A percentile compares a stretch with the other conserved stretches of the same genome.
Evolutionary conservation across 139 green algal genomes (phyloP).

Genomic region (Eudorina sp.): DNA sequence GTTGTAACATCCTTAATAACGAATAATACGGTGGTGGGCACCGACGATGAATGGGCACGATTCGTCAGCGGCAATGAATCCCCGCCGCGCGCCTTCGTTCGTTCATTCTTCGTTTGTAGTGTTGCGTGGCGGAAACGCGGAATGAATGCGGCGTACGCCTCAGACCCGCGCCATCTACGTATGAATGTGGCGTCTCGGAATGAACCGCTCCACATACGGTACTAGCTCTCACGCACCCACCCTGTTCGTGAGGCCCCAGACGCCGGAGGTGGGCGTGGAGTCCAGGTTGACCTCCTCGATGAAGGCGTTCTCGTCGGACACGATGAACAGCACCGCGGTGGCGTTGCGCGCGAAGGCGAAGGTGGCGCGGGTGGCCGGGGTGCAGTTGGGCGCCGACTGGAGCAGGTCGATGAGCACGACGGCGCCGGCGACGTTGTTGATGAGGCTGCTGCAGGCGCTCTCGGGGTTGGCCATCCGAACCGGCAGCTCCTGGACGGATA

Average conservation of each 20-base stretch:
- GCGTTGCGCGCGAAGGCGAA: neutral
- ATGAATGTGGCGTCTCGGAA: too few species aligned
- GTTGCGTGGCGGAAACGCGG: too few species aligned
- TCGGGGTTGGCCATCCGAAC: neutral
- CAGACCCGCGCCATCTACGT: too few species aligned
- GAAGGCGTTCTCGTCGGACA: neutral
- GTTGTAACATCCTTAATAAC: too few species aligned
- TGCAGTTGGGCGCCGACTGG: neutral
- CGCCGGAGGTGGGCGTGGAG: neutral
- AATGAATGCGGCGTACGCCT: too few species aligned
- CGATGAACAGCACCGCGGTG: neutral
- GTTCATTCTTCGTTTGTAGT: too few species aligned
- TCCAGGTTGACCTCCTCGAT: neutral
- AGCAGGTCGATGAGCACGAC: neutral
- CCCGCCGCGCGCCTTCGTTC: too few species aligned
- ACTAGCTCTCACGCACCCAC: too few species aligned
- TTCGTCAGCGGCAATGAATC: too few species aligned
- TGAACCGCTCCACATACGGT: neutral
- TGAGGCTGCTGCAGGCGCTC: neutral
- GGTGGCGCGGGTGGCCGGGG: neutral
- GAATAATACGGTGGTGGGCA: too few species aligned
- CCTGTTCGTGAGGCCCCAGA: neutral
- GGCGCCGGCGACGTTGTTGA: neutral
- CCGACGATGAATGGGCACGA: too few species aligned
- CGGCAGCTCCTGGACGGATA: neutral